Evolutionary conservation across 306 rosid genomes (phyloP), one percentile per base, ranked within the genome.

Genomic region (Arachis stenosperma): DNA sequence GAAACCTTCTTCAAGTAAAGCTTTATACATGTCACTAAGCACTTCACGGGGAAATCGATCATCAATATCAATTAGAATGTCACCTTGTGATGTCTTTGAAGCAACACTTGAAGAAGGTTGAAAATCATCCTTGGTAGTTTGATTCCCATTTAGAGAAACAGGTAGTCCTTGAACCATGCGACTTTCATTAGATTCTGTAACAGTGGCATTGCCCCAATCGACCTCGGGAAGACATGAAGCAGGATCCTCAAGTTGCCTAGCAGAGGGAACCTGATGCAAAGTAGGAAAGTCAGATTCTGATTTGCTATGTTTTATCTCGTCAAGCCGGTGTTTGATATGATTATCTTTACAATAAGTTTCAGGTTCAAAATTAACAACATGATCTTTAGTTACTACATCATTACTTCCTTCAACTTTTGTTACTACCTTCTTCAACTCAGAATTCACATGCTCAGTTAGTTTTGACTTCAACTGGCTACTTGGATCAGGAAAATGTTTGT

Each of bases 31-130:
- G 71, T 92, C 98, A 56, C 87, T 86, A 46, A 92, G 89, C 72
- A 90, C 71, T 72, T 88, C 87, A 62, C 96, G 92, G 72, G 98
- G 92, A 75, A 92, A 88, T 51, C 96, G 86, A 70, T 92, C 96
- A 62, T 85, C 90, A 59, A 92, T 92, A 61, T 92, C 90, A 72
- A 92, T 88, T 57, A 82, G 73, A 64, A 92, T 92, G 84, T 90
- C 92, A 57, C 88, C 92, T 69, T 86, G 90, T 68, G 76, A 69
- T 27, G 83, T 79, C 67, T 79, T 56, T 11, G 98, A 84, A 55
- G 63, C 77, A 69, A 66, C 79, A 69, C 71, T 65, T 7, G 78
- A n/a, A 22, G 87, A 72, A 61, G 69, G 73, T 74, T 81, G 83
- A 78, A 75, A 66, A 81, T 62, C 83, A 75, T 74, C 81, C 54